Base-by-base conservation (phyloP, 805 yeast species). In the Cyberlindnera subsufficiens region DNA sequence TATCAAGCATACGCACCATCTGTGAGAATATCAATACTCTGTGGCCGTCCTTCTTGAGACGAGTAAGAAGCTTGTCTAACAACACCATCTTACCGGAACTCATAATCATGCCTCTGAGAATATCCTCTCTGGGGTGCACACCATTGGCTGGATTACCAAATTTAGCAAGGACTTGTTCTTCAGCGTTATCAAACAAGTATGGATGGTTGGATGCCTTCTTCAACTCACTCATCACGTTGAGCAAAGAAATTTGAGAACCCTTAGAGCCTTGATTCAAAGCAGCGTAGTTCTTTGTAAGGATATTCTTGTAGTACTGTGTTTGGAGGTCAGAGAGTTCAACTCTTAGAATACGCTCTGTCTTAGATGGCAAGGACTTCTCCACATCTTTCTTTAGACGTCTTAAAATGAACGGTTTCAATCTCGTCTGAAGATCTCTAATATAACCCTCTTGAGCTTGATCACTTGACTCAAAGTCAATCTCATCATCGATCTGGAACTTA, bases 131-230 rank as follows among this genome's bases (percentile, higher is more conserved):
- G 1, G 89, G 72, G 19, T 66, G 63, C 3, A 37, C 71, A 65
- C 34, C 61, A 60, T 32, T 74, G 71, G 42, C 43, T 20, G 34
- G 74, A 75, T 39, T 43, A 17, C 82, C 82, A 30, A 80, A 81
- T 46, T 81, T 81, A 13, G 81, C 68, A 46, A 84, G 66, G 30
- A 93, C 88, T 44, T 82, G 75, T 25, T 83, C 85, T 64, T 93
- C 99, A 2, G 96, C 98, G 45, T 82, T 84, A 53, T 90, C 96
- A 65, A 93, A 93, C 43, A 93, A 66, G 55, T 93, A 93, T 0
- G 99, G 99, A 60, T 93, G 99, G 58, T 93, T 93, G 0, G 96
- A 86, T 0, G 98, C 98, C 64, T 93, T 93, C 58, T 91, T 93
- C 68, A 93, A 75, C 61, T 93, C 99, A 56, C 88, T 83, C 96